Base-by-base conservation (phyloP, 169 alveolate species). In the Haemoproteus tartakovskyi region DNA sequence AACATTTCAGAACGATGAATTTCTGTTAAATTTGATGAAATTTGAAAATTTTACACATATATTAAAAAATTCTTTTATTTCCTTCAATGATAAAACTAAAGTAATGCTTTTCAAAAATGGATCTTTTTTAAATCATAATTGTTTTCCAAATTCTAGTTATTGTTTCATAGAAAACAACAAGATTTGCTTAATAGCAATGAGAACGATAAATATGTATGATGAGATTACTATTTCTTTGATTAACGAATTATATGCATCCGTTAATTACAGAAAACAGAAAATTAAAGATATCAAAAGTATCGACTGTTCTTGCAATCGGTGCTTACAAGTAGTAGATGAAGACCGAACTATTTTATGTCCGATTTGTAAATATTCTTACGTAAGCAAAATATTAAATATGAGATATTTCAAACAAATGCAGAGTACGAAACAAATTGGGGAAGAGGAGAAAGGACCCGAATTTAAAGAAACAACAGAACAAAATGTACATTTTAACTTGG, bases 311-410 rank as follows among this genome's bases (percentile, higher is more conserved):
- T 74, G 84, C 29, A 74, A 60, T 51, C 52, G 80, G 19, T 54
- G 80, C 19, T 46, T 67, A 40, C 70, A 62, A 54, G 64, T 80
- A 60, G 61, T 74, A 1, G 89, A 83, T 33, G 78, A 83, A 43
- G 64, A 56, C 41, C 62, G 82, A 24, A 50, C 56, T 40, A 74
- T 67, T n/a, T 56, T 61, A 11, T 64, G 82, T 61, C 40, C 59
- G 18, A 24, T 56, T 4, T 67, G 84, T 27, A 46, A 70, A 74
- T 40, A 83, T 59, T 48, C 80, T 30, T 83, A 63, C 45, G 79
- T n/a, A n/a, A n/a, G n/a, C n/a, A n/a, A n/a, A n/a, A n/a, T n/a
- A n/a, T n/a, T n/a, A n/a, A n/a, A n/a, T n/a, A n/a, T n/a, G n/a
- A n/a, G n/a, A n/a, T n/a, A n/a, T n/a, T n/a, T n/a, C n/a, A n/a